Conservation (phyloP, 768 basidiomycete genomes). For the Xerocomellus chrysenteron region DNA sequence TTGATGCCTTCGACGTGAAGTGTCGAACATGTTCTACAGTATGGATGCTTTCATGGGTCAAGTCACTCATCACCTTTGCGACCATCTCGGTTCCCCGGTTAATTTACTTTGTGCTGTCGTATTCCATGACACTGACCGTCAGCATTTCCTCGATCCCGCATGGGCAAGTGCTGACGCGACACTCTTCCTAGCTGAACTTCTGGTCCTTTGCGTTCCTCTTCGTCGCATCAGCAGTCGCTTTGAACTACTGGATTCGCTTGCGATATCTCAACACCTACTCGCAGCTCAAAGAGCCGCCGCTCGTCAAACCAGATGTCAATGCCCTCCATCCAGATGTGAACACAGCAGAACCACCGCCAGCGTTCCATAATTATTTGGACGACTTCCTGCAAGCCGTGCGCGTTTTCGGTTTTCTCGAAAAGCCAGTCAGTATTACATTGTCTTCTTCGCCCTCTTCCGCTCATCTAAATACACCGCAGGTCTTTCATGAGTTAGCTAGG, state of each 20-base stretch:
- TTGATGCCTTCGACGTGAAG: background rate
- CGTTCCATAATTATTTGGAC: slow-evolving; percentile 95
- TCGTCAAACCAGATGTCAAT: slow-evolving; percentile 79
- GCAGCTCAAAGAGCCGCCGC: slow-evolving; percentile 75
- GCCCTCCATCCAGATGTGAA: slow-evolving; percentile 93
- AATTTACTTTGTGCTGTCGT: slow-evolving; percentile 77
- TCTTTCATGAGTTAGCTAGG: slow-evolving; percentile 95
- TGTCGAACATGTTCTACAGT: slow-evolving; percentile 42
- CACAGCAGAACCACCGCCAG: slow-evolving; percentile 62
- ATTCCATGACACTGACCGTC: slow-evolving; percentile 88
- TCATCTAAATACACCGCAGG: slow-evolving; percentile 41
- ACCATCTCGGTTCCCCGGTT: slow-evolving; percentile 82
- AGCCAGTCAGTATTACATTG: slow-evolving; percentile 62
- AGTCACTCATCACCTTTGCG: slow-evolving; percentile 68
- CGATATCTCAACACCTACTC: slow-evolving; percentile 76
- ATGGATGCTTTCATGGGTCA: slow-evolving; percentile 80
- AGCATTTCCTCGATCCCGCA: slow-evolving; percentile 20
- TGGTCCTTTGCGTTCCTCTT: slow-evolving; percentile 86
- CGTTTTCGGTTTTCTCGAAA: slow-evolving; percentile 96
- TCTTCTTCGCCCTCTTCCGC: background rate
- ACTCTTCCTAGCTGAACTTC: slow-evolving; percentile 70
- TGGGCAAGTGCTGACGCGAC: background rate
- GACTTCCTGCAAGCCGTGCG: slow-evolving; percentile 96
- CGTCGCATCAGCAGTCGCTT: slow-evolving; percentile 56
- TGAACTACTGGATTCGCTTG: slow-evolving; percentile 85